phyloP scores from a whole-genome alignment of 768 basidiomycete species.

The Zangia roseola region DNA sequence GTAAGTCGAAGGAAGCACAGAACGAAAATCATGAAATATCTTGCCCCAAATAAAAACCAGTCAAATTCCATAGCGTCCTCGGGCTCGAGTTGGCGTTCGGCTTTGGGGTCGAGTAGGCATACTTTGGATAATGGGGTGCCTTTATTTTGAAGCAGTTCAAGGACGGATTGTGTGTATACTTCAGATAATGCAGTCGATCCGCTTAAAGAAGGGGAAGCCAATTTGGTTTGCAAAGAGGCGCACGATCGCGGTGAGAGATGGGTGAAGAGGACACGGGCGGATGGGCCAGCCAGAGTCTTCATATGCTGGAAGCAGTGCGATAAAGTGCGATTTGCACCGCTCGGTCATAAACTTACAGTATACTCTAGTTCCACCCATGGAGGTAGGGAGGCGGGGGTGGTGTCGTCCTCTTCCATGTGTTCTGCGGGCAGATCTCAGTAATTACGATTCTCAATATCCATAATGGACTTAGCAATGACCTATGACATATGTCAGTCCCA shows the following conservation, averaged over 20 bases:
- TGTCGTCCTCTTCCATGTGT: constrained; percentile 95
- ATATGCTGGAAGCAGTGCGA: constrained; percentile 61
- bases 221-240: constrained; percentile 43
- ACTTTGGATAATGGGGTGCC: constrained; percentile 54
- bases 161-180: constrained; percentile 24
- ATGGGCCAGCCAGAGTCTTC: constrained; percentile 69
- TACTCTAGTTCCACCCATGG: constrained; percentile 96
- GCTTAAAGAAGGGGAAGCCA: constrained; percentile 8
- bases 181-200: constrained; percentile 19
- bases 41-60: constrained; percentile 89
- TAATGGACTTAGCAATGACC: constrained; percentile 35
- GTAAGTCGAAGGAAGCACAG: background rate
- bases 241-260: constrained; percentile 76
- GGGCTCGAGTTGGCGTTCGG: constrained; percentile 63
- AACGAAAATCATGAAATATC: constrained; percentile 19
- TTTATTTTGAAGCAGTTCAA: constrained; percentile 13
- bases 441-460: background rate
- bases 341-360: constrained; percentile 56
- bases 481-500: constrained; percentile 56
- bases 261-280: constrained; percentile 75
- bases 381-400: constrained; percentile 64
- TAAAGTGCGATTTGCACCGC: too few species aligned
- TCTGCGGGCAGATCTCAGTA: constrained; percentile 44
- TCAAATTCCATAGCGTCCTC: constrained; percentile 80
- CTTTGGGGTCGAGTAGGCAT: constrained; percentile 94